Evolutionary conservation across 2,329 filamentous ascomycete species (phyloP).

Genomic region (Phaeoacremonium minimum): DNA sequence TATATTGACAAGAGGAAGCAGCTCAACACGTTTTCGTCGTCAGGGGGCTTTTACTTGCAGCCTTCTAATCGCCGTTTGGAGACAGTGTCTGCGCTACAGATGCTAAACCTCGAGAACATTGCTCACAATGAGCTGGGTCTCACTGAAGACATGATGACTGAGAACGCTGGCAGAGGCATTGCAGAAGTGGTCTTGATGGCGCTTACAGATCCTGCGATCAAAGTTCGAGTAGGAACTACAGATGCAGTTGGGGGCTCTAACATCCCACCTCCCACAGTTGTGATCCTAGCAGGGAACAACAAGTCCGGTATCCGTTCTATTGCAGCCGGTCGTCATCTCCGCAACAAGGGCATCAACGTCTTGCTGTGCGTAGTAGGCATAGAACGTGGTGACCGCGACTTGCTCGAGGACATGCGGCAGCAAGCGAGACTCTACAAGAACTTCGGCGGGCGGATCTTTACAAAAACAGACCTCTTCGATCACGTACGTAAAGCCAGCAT

Average conservation of each 20-base stretch:
- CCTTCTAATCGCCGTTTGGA: constrained; percentile 56
- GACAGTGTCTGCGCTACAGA: constrained; percentile 70
- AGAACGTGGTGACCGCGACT: constrained; percentile 72
- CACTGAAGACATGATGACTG: constrained; percentile 84
- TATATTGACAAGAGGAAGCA: constrained; percentile 27
- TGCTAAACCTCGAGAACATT: constrained; percentile 89
- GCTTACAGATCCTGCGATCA: constrained; percentile 58
- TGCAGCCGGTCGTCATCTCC: constrained; percentile 79
- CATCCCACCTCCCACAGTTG: constrained; percentile 35
- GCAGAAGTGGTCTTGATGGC: constrained; percentile 76
- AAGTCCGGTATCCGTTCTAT: constrained; percentile 81
- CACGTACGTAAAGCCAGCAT: constrained; percentile 45
- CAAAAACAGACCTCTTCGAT: constrained; percentile 58
- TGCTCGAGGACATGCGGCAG: constrained; percentile 74
- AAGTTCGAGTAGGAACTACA: constrained; percentile 44
- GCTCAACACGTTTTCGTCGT: constrained; percentile 23
- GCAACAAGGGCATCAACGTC: constrained; percentile 76
- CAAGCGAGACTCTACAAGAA: constrained; percentile 82
- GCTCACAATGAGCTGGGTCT: constrained; percentile 83
- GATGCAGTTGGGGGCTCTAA: constrained; percentile 9
- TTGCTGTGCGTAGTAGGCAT: constrained; percentile 81
- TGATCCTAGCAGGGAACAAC: constrained; percentile 94
- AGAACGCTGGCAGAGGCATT: constrained; percentile 85
- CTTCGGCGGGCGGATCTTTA: constrained; percentile 70
- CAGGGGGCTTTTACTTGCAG: constrained; percentile 45